A percentile compares a stretch with the other conserved stretches of the same genome.
Evolutionary conservation across 306 rosid species (phyloP).

Genomic region (Trifolium repens): DNA sequence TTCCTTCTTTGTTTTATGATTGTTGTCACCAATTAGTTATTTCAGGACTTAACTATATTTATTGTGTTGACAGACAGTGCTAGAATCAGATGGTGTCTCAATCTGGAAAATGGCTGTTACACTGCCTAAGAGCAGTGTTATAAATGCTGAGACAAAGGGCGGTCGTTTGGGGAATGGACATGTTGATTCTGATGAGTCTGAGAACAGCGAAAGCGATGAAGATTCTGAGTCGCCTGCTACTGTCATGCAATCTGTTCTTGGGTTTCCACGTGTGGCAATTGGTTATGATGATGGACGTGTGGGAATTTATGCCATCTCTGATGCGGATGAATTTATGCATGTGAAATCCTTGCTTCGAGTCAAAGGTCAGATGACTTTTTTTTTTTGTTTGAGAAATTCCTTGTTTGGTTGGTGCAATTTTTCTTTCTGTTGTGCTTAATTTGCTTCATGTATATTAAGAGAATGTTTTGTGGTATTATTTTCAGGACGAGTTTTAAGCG

Average conservation of each 20-base stretch:
- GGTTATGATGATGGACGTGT: slow-evolving; percentile 81
- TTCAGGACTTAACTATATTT: neutral
- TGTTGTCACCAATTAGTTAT: neutral
- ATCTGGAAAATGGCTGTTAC: slow-evolving; percentile 92
- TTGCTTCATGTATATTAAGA: neutral
- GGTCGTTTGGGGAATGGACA: slow-evolving; percentile 52
- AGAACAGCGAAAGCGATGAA: slow-evolving; percentile 65
- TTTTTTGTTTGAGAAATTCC: slow-evolving; percentile 30
- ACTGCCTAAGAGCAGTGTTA: slow-evolving; percentile 36
- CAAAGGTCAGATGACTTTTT: slow-evolving; percentile 66
- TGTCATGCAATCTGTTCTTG: slow-evolving; percentile 38
- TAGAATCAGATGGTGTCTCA: slow-evolving; percentile 67
- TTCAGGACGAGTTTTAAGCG: slow-evolving; percentile 80
- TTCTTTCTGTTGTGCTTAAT: neutral
- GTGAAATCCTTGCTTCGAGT: slow-evolving; percentile 76
- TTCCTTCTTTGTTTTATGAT: neutral
- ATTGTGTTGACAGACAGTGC: slow-evolving; percentile 53
- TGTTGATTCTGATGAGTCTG: slow-evolving; percentile 41
- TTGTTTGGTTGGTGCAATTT: neutral
- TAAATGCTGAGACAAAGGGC: slow-evolving; percentile 34
- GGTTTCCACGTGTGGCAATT: slow-evolving; percentile 61
- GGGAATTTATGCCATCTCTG: slow-evolving; percentile 63
- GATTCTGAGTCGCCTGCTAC: slow-evolving; percentile 51
- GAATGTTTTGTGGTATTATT: slow-evolving; percentile 31
- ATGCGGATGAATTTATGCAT: slow-evolving; percentile 63